These are phyloP conservation scores for Mycena capillaripes DNA, from an alignment of 768 basidiomycete genomes.

Conservation along the genomic window DNA sequence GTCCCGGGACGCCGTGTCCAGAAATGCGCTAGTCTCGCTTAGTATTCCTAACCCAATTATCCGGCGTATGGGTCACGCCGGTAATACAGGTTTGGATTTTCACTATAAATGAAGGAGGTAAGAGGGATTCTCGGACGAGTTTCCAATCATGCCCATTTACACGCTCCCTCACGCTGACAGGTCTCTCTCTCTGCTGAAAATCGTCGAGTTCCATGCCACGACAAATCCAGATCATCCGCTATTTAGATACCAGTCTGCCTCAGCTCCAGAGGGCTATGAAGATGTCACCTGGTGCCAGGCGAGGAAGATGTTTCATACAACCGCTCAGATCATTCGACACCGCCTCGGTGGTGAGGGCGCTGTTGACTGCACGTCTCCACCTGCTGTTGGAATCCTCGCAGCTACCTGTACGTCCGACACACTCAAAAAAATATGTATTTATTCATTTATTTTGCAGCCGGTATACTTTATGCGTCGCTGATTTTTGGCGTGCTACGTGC, in stretches of 20 bases:
- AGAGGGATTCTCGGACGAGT: too few species aligned
- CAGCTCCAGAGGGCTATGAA: background rate
- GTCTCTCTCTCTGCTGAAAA: background rate
- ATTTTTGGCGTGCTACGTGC: slow-evolving; percentile 15
- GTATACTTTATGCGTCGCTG: slow-evolving; percentile 13
- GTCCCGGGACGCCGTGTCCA: too few species aligned
- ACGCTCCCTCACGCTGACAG: background rate
- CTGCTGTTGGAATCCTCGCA: slow-evolving; percentile 18
- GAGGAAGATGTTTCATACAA: slow-evolving; percentile 16
- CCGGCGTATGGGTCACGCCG: too few species aligned
- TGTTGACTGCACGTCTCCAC: background rate
- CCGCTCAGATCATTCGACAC: background rate
- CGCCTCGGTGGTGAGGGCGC: background rate
- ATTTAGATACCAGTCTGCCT: slow-evolving; percentile 8
- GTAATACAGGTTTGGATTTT: too few species aligned
- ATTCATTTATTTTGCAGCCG: background rate
- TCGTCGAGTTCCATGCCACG: slow-evolving; percentile 18
- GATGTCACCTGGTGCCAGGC: slow-evolving; percentile 12
- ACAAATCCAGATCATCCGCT: slow-evolving; percentile 12
- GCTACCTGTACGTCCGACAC: slow-evolving; percentile 4
- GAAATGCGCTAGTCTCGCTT: too few species aligned
- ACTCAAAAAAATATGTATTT: background rate
- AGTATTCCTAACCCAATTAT: too few species aligned
- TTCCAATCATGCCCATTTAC: slow-evolving; percentile 1
- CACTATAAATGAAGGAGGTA: too few species aligned